phyloP scores from a whole-genome alignment of 2,329 filamentous ascomycete genomes.

The Aspergillus hortae region DNA sequence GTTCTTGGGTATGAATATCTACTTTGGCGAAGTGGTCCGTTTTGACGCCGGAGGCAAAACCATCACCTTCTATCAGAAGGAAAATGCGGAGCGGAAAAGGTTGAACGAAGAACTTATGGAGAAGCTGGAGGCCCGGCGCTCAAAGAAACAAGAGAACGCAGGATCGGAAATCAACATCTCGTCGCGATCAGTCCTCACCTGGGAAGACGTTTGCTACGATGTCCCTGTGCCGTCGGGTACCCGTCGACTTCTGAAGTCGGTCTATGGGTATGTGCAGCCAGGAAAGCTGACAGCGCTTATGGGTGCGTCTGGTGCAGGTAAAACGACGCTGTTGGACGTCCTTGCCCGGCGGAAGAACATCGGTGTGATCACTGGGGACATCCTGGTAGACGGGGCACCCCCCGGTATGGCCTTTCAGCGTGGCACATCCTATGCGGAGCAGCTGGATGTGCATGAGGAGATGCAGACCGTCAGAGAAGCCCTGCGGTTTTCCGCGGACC shows the following conservation, averaged over 20 bases:
- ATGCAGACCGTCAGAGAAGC: constrained; percentile 64
- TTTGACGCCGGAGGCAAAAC: constrained; percentile 42
- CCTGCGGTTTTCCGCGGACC: constrained; percentile 62
- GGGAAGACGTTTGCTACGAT: constrained; percentile 50
- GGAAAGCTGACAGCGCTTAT: constrained; percentile 50
- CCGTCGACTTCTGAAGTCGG: constrained; percentile 42
- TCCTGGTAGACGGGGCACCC: constrained; percentile 58
- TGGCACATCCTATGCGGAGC: constrained; percentile 63
- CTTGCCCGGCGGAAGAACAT: constrained; percentile 64
- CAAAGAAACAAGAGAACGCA: constrained; percentile 32
- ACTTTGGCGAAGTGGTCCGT: constrained; percentile 37
- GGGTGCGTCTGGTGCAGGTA: constrained; percentile 66
- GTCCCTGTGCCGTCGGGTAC: constrained; percentile 47
- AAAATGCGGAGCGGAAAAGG: constrained; percentile 35
- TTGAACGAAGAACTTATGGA: constrained; percentile 36
- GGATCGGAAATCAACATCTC: constrained; percentile 49
- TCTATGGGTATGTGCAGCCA: constrained; percentile 49
- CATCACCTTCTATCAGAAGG: constrained; percentile 40
- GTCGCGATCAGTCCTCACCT: constrained; percentile 55
- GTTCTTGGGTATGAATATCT: constrained; percentile 37
- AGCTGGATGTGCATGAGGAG: constrained; percentile 62
- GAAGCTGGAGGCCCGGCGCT: constrained; percentile 36
- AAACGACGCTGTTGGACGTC: constrained; percentile 80
- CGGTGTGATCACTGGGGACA: constrained; percentile 60
- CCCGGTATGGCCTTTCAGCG: constrained; percentile 61